Conservation (phyloP, 176 grass and related monocot genomes). For the Microstegium vimineum region DNA sequence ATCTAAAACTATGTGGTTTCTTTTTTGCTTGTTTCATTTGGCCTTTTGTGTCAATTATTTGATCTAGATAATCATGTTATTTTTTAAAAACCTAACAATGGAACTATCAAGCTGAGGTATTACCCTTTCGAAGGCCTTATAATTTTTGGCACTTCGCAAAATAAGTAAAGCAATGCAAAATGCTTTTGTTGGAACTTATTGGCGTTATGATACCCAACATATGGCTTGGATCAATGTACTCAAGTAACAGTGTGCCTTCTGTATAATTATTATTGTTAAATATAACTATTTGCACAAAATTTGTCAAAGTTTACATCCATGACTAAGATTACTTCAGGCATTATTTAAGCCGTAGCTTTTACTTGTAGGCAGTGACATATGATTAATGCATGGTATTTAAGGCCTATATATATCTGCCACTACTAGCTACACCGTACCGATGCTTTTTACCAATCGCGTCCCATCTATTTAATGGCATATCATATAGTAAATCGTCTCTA, state of each 20-base stretch:
- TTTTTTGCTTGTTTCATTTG: too few species aligned
- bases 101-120: too few species aligned
- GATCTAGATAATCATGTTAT: too few species aligned
- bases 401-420: not conserved
- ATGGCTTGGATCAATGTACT: not conserved
- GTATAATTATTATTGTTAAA: not conserved
- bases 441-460: fast-evolving
- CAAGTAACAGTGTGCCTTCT: not conserved
- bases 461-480: not conserved
- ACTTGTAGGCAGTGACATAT: not conserved
- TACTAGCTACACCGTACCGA: not conserved
- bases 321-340: not conserved
- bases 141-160: not conserved
- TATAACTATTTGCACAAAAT: not conserved
- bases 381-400: not conserved
- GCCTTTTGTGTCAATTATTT: too few species aligned
- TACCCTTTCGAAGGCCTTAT: not conserved
- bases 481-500: not conserved
- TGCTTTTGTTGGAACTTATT: not conserved
- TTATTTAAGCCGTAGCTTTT: not conserved
- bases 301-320: not conserved
- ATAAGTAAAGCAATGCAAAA: not conserved
- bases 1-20: not conserved
- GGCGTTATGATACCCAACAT: not conserved
- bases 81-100: too few species aligned